Conservation (phyloP, 495 filamentous ascomycete species). For the Trichoderma parareesei region DNA sequence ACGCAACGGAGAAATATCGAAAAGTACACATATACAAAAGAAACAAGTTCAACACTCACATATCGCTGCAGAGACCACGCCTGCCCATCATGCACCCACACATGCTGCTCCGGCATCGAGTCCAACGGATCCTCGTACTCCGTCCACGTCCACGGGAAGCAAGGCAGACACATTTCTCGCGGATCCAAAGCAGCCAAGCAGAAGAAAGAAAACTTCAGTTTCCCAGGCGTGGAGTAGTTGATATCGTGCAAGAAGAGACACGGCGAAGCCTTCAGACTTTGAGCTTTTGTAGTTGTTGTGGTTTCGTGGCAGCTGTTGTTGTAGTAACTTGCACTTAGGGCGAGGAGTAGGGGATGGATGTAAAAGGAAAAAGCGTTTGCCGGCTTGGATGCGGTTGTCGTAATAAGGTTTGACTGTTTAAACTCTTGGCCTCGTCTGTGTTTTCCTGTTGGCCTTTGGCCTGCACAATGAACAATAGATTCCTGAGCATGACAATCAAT, state of each 20-base stretch:
- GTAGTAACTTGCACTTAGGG: neutral
- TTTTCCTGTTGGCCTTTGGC: neutral
- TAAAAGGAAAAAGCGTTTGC: neutral
- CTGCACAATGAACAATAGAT: too few species aligned
- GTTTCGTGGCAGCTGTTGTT: neutral
- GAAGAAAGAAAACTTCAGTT: neutral
- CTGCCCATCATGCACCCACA: slow-evolving; percentile 14
- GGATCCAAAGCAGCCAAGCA: neutral
- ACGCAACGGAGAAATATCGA: neutral
- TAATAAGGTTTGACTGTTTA: neutral
- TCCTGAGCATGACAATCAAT: too few species aligned
- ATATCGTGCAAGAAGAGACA: too few species aligned
- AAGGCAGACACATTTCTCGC: slow-evolving; percentile 33
- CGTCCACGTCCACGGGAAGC: slow-evolving; percentile 27
- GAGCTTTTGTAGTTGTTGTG: neutral
- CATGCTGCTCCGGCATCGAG: slow-evolving; percentile 14
- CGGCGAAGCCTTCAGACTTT: too few species aligned
- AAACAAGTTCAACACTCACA: slow-evolving; percentile 13
- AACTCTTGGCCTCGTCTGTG: neutral
- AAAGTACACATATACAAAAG: neutral
- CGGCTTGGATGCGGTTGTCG: too few species aligned
- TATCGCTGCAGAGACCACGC: slow-evolving; percentile 14
- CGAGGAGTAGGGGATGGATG: neutral
- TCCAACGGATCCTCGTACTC: slow-evolving; percentile 11
- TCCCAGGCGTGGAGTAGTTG: neutral